Percentiles rank a stretch among this genome's conserved stretches.
Evolutionary conservation across 305 asterid genomes (phyloP).

Genomic region (Salvia sclarea): DNA sequence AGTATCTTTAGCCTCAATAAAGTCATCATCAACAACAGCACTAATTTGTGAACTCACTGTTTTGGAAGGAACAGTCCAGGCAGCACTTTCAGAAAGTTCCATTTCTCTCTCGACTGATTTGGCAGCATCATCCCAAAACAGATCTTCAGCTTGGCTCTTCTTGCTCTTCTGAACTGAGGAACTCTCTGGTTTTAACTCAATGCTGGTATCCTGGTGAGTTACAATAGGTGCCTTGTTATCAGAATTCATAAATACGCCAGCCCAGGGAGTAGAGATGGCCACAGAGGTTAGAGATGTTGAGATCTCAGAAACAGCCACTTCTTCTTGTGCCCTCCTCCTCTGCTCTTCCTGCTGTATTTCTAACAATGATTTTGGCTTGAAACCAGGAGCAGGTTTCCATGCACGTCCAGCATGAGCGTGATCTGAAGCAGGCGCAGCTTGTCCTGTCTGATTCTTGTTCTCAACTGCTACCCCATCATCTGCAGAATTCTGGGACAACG

Average conservation of each 20-base stretch:
- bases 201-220: constrained; percentile 39
- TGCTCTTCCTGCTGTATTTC: constrained; percentile 91
- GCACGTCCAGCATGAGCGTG: constrained; percentile 54
- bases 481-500: constrained; percentile 15
- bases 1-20: constrained; percentile 78
- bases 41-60: constrained; percentile 39
- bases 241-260: constrained; percentile 50
- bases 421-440: constrained; percentile 34
- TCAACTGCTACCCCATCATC: constrained; percentile 35
- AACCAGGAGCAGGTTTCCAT: constrained; percentile 93
- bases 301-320: constrained; percentile 46
- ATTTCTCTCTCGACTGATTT: constrained; percentile 50
- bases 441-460: constrained; percentile 40
- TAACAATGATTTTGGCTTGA: constrained; percentile 72
- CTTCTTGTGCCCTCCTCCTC: constrained; percentile 63
- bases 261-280: constrained; percentile 57
- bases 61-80: constrained; percentile 33
- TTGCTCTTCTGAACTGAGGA: constrained; percentile 45
- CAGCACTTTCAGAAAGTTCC: constrained; percentile 39
- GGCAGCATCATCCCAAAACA: constrained; percentile 50
- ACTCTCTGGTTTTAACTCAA: constrained; percentile 40
- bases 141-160: constrained; percentile 52
- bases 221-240: constrained; percentile 52
- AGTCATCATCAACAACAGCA: constrained; percentile 49
- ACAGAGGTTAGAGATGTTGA: constrained; percentile 51